Percentiles rank a stretch among this genome's conserved stretches.
phyloP scores from a whole-genome alignment of 2,329 filamentous ascomycete species.

The Fusarium sp. region DNA sequence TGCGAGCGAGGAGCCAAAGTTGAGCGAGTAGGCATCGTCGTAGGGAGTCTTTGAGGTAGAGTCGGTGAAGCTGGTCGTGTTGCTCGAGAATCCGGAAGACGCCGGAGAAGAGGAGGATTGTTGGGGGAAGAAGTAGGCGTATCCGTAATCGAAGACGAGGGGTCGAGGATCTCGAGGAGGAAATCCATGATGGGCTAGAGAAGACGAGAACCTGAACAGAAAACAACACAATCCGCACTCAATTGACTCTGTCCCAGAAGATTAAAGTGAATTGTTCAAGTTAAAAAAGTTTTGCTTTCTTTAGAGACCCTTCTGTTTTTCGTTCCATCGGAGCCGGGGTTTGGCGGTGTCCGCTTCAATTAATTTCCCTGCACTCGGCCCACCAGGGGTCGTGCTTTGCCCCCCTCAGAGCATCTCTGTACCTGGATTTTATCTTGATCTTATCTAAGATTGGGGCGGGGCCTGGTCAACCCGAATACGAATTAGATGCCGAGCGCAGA shows the following conservation, averaged over 20 bases:
- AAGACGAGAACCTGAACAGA: not conserved
- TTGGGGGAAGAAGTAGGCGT: conserved; percentile 53
- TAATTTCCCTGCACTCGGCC: not conserved
- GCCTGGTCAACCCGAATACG: conserved; percentile 31
- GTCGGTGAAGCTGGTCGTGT: conserved; percentile 29
- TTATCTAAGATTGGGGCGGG: conserved; percentile 39
- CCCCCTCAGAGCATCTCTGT: conserved; percentile 15
- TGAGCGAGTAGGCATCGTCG: conserved; percentile 32
- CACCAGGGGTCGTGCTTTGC: conserved; percentile 31
- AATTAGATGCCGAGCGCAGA: conserved; percentile 19
- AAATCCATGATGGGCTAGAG: conserved; percentile 49
- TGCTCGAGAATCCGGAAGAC: conserved; percentile 11
- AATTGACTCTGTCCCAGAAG: not conserved
- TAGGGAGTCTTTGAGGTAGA: conserved; percentile 17
- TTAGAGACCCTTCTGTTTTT: conserved; percentile 5
- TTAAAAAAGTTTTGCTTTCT: conserved; percentile 5
- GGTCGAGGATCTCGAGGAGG: conserved; percentile 56
- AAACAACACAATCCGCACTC: not conserved
- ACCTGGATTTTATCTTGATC: conserved; percentile 40
- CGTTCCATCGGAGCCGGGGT: not conserved
- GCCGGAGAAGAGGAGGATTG: conserved; percentile 19
- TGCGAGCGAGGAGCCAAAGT: conserved; percentile 48
- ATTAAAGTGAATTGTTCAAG: not conserved
- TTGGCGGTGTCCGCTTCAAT: conserved; percentile 7
- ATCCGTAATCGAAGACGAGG: conserved; percentile 55